Evolutionary conservation across 2,329 filamentous ascomycete genomes (phyloP).

Genomic region (Trichoderma lentiforme): DNA sequence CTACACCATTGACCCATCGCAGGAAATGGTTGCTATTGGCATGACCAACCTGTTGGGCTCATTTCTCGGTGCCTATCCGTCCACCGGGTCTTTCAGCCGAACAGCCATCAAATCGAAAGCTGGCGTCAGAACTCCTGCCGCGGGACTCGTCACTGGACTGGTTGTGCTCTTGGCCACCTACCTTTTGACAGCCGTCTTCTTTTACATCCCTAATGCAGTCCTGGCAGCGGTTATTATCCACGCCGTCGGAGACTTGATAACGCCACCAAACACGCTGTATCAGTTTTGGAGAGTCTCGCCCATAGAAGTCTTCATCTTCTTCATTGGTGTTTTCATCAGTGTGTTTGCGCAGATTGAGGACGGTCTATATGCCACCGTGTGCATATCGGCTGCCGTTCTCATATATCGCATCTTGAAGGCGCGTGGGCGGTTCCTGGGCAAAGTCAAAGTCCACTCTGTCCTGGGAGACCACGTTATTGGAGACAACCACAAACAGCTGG

Average conservation of each 20-base stretch:
- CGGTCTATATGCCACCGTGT: slow-evolving; percentile 85
- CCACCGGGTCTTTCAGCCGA: slow-evolving; percentile 91
- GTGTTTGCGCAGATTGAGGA: slow-evolving; percentile 86
- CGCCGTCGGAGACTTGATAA: slow-evolving; percentile 89
- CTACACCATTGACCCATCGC: slow-evolving; percentile 91
- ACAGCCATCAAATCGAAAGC: slow-evolving; percentile 98
- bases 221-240: slow-evolving; percentile 92
- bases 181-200: slow-evolving; percentile 83
- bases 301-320: slow-evolving; percentile 87
- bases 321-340: slow-evolving; percentile 85
- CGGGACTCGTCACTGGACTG: slow-evolving; percentile 80
- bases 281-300: slow-evolving; percentile 95
- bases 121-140: slow-evolving; percentile 86
- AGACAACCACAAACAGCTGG: slow-evolving; percentile 47
- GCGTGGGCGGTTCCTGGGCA: slow-evolving; percentile 76
- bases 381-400: slow-evolving; percentile 71
- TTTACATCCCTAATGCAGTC: slow-evolving; percentile 80
- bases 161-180: slow-evolving; percentile 90
- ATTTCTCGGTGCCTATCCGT: slow-evolving; percentile 87
- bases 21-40: slow-evolving; percentile 93
- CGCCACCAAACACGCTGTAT: slow-evolving; percentile 84
- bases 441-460: slow-evolving; percentile 67
- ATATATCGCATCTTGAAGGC: slow-evolving; percentile 82
- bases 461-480: slow-evolving; percentile 71
- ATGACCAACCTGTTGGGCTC: slow-evolving; percentile 86